These are phyloP conservation scores for Aspergillus homomorphus DNA, from an alignment of 495 filamentous ascomycete species.

Conservation along the genomic window DNA sequence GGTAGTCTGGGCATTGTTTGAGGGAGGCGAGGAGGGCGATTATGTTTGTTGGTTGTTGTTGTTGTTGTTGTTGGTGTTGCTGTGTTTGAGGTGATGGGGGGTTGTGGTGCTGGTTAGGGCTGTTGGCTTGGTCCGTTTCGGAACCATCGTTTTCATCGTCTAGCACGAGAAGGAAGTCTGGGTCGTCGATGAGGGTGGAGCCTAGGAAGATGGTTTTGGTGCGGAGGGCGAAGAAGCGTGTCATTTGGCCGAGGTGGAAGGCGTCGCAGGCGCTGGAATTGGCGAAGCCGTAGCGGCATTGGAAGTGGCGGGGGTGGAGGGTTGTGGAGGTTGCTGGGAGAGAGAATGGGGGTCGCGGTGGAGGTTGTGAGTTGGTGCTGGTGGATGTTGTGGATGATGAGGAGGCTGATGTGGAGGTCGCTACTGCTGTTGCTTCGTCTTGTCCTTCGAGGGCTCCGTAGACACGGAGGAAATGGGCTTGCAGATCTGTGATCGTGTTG, in stretches of 20 bases:
- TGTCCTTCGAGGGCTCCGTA: constrained; percentile 52
- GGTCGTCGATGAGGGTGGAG: constrained; percentile 43
- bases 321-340: constrained; percentile 8
- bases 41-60: constrained; percentile 40
- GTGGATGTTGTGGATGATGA: neutral
- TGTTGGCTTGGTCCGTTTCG: constrained; percentile 2
- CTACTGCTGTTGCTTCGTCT: neutral
- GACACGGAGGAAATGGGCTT: constrained; percentile 64
- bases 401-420: neutral
- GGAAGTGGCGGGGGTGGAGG: constrained; percentile 36
- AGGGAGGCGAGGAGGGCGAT: constrained; percentile 50
- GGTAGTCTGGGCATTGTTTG: constrained; percentile 67
- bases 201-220: constrained; percentile 48
- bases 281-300: constrained; percentile 77
- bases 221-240: constrained; percentile 66
- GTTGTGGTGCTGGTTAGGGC: neutral
- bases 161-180: constrained; percentile 25
- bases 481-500: constrained; percentile 72
- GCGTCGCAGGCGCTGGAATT: constrained; percentile 74
- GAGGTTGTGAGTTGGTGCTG: constrained; percentile 9
- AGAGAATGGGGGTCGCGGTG: constrained; percentile 9
- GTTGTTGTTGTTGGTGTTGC: constrained; percentile 6
- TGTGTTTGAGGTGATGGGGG: constrained; percentile 3
- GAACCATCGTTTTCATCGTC: constrained; percentile 22
- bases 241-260: constrained; percentile 82